Base-by-base conservation (phyloP, 192 early-diverging fungal species). In the Linnemannia schmuckeri region DNA sequence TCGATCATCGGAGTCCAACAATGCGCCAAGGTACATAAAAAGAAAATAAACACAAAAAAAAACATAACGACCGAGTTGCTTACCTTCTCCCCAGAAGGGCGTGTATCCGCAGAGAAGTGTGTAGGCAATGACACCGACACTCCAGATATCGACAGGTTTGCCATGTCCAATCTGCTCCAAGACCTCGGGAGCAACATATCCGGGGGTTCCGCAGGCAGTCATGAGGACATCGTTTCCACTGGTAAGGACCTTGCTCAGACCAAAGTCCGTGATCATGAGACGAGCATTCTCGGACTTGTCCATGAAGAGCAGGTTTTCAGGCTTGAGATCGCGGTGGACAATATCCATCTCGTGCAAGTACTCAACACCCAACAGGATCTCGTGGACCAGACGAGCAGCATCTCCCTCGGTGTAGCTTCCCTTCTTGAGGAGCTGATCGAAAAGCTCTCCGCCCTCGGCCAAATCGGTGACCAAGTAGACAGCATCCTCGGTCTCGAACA, bases 271-370 rank as follows among this genome's bases (percentile, higher is more conserved):
- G 75, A 96, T 90, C 90, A 95, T 88, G 40, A 94, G 49, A 4
- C 85, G 76, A 2, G 94, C 74, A 75, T 92, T 87, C 71, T 92
- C 91, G 24, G 79, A 41, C 27, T 80, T 75, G 61, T 89, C 88
- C 46, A 76, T 72, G 72, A 95, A 89, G 22, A 92, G 79, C 75
- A 92, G 66, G 80, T 97, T 97, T 82, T 97, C 96, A 17, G 96
- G 96, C 90, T 97, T 95, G 69, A 93, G 85, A 81, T 94, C 92
- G 22, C 95, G 90, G 82, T 98, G 97, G n/a, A 97, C 96, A 85
- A 97, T 94, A 85, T 94, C 93, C 80, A 95, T 90, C 42, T 89
- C 89, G 89, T 98, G 97, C 70, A 98, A 87, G 86, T 97, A 98
- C 6, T 92, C 93, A 30, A 97, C 90, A 37, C 96, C 96, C 68